Conservation (phyloP, 2,329 filamentous ascomycete species). For the Ophiocordyceps camponoti-leonardi region DNA sequence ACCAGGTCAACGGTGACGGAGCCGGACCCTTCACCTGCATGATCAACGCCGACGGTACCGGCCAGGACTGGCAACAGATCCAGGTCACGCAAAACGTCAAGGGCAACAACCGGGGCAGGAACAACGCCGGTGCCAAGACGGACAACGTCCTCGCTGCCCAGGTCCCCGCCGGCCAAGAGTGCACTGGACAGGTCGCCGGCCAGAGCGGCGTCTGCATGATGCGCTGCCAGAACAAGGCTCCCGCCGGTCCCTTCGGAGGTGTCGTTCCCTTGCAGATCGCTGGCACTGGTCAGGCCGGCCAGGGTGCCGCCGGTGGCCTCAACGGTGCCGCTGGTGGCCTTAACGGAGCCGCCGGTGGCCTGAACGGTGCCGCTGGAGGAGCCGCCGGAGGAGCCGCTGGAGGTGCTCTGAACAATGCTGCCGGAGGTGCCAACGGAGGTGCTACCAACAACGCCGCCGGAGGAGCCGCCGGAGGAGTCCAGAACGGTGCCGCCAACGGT, state of each 20-base stretch:
- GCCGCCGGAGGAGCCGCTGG: neutral
- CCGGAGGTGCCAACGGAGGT: neutral
- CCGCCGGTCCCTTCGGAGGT: conserved; percentile 45
- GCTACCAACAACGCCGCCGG: neutral
- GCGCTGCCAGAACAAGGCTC: conserved; percentile 41
- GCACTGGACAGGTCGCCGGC: conserved; percentile 42
- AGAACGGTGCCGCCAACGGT: neutral
- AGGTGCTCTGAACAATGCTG: neutral
- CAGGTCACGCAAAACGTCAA: conserved; percentile 26
- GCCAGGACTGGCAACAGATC: conserved; percentile 31
- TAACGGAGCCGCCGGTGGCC: neutral
- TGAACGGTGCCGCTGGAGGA: neutral
- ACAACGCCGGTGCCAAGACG: conserved; percentile 20
- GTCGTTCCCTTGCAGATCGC: conserved; percentile 20
- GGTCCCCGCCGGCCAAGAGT: conserved; percentile 36
- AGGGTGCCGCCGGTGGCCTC: neutral
- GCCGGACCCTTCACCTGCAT: conserved; percentile 49
- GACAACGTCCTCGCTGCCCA: conserved; percentile 37
- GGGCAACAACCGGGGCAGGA: conserved; percentile 17
- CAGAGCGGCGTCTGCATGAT: conserved; percentile 44
- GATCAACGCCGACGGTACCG: conserved; percentile 44
- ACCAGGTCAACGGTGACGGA: conserved; percentile 51
- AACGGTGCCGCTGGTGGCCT: neutral
- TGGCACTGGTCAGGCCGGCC: neutral
- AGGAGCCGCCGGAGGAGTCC: neutral